Conservation (phyloP, 2,329 filamentous ascomycete species). For the Aspergillus amoenus region DNA sequence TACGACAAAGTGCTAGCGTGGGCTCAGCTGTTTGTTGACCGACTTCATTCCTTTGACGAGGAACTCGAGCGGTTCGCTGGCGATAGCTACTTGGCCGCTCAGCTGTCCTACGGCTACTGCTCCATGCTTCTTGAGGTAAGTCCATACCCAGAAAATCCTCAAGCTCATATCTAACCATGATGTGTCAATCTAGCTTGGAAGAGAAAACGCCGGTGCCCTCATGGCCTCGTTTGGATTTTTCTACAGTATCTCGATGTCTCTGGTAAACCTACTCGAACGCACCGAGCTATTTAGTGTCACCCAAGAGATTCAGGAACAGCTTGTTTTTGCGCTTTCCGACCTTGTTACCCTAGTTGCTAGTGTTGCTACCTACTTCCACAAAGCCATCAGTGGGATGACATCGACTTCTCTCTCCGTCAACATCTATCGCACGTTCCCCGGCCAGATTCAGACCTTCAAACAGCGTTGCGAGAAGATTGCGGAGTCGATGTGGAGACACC, state of each 20-base stretch:
- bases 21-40: slow-evolving; percentile 41
- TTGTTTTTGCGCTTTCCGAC: slow-evolving; percentile 40
- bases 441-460: slow-evolving; percentile 37
- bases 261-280: slow-evolving; percentile 48
- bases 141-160: no score
- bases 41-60: slow-evolving; percentile 38
- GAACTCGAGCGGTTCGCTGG: slow-evolving; percentile 38
- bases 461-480: slow-evolving; percentile 35
- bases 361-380: slow-evolving; percentile 40
- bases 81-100: slow-evolving; percentile 43
- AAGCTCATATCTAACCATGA: no score
- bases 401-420: slow-evolving; percentile 32
- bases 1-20: slow-evolving; percentile 44
- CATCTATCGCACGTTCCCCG: slow-evolving; percentile 40
- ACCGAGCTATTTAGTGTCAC: slow-evolving; percentile 48
- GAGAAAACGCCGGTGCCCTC: slow-evolving; percentile 48
- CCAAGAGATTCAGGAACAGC: slow-evolving; percentile 49
- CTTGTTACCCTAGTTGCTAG: slow-evolving; percentile 31
- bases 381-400: slow-evolving; percentile 23
- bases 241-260: slow-evolving; percentile 47
- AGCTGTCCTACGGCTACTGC: slow-evolving; percentile 52
- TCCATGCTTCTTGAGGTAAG: slow-evolving; percentile 50
- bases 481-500: slow-evolving; percentile 42
- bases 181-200: slow-evolving; percentile 41
- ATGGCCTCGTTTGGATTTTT: slow-evolving; percentile 54